These are phyloP conservation scores for Calendula officinalis DNA, from an alignment of 129 eudicot species.

Conservation along the genomic window DNA sequence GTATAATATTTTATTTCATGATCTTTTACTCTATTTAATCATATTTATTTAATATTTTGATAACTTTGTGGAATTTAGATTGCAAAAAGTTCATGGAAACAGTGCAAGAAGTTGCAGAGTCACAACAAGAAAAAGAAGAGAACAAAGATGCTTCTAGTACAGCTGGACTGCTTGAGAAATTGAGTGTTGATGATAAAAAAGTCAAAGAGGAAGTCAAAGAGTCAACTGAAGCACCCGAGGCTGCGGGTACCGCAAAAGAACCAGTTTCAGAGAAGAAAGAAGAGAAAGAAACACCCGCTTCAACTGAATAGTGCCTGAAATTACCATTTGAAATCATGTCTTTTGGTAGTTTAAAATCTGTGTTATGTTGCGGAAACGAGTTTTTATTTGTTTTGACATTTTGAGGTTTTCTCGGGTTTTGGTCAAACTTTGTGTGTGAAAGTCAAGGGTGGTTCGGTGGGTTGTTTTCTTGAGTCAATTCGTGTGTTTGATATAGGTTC, in stretches of 20 bases:
- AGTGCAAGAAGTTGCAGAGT: conserved; percentile 62
- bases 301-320: background rate
- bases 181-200: conserved; percentile 52
- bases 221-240: conserved; percentile 22
- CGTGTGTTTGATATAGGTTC: background rate
- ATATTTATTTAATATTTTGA: background rate
- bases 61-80: conserved; percentile 30
- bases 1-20: background rate
- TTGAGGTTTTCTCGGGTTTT: conserved; percentile 4
- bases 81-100: conserved; percentile 66
- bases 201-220: conserved; percentile 31
- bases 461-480: background rate
- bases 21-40: background rate
- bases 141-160: conserved; percentile 47
- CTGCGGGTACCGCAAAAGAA: conserved; percentile 17
- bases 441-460: conserved; percentile 4
- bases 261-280: conserved; percentile 29
- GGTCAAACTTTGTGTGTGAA: background rate
- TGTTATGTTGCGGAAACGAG: conserved; percentile 4
- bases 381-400: background rate
- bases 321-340: background rate
- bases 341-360: background rate
- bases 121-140: conserved; percentile 46
- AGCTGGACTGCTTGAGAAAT: conserved; percentile 56
- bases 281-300: conserved; percentile 28